Percentiles rank a stretch among this genome's conserved stretches.
These are phyloP conservation scores for Clausena lansium DNA, from an alignment of 345 rosid species.

Conservation along the genomic window DNA sequence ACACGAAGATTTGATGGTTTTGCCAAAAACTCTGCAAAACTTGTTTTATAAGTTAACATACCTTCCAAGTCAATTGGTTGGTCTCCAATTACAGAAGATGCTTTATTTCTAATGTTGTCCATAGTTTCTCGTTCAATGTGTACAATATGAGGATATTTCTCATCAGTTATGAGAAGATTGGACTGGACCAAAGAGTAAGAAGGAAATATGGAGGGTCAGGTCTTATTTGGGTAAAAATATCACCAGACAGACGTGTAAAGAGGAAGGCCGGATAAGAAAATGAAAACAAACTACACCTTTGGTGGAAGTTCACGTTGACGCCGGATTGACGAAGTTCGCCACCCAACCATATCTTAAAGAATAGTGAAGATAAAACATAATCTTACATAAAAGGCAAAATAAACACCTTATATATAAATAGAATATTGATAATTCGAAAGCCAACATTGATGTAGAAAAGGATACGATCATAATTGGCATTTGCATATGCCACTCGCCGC, in stretches of 20 bases:
- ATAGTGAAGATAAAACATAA: conserved; percentile 42
- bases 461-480: conserved; percentile 88
- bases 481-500: conserved; percentile 91
- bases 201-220: conserved; percentile 3
- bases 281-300: conserved; percentile 39
- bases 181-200: conserved; percentile 46
- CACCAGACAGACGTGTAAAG: neutral
- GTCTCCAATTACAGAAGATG: conserved; percentile 34
- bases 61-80: conserved; percentile 71
- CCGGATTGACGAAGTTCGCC: conserved; percentile 92
- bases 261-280: neutral
- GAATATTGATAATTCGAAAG: conserved; percentile 14
- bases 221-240: neutral
- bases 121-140: conserved; percentile 41
- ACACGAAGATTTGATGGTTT: neutral
- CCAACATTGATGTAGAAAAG: conserved; percentile 28
- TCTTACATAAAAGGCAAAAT: conserved; percentile 2
- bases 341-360: conserved; percentile 76
- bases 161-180: conserved; percentile 54
- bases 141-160: conserved; percentile 82
- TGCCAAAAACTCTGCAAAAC: neutral
- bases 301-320: conserved; percentile 87
- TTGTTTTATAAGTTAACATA: conserved; percentile 25
- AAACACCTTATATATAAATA: neutral
- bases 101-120: conserved; percentile 20